phyloP scores from a whole-genome alignment of 768 basidiomycete genomes.

The Phaeolepiota aurea region DNA sequence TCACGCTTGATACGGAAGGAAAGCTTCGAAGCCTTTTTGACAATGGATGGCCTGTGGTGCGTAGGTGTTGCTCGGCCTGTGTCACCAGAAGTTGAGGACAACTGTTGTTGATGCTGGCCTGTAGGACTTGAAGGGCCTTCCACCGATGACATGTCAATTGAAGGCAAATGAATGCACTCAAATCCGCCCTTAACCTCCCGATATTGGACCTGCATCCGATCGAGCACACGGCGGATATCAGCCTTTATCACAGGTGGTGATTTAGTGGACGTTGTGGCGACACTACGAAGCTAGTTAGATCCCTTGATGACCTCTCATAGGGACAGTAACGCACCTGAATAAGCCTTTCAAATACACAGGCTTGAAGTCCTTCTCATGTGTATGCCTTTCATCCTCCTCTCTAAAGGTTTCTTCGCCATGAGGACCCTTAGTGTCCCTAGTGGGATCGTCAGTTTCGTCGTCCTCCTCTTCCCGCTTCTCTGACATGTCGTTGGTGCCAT shows the following conservation, averaged over 20 bases:
- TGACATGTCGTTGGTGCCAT: background rate
- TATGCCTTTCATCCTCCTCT: slow-evolving; percentile 41
- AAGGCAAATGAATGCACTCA: slow-evolving; percentile 93
- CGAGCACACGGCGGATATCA: slow-evolving; percentile 81
- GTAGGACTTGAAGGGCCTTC: slow-evolving; percentile 22
- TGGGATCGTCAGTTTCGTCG: slow-evolving; percentile 26
- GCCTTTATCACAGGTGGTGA: slow-evolving; percentile 68
- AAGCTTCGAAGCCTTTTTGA: slow-evolving; percentile 70
- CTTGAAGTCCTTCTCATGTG: slow-evolving; percentile 72
- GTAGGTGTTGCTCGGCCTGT: slow-evolving; percentile 25
- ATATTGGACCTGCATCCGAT: slow-evolving; percentile 93
- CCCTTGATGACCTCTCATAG: too few species aligned
- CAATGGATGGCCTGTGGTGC: slow-evolving; percentile 42
- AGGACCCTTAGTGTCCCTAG: slow-evolving; percentile 14
- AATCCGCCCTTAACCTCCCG: slow-evolving; percentile 86
- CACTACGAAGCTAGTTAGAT: too few species aligned
- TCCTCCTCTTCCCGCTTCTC: slow-evolving; percentile 30
- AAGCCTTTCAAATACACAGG: slow-evolving; percentile 94
- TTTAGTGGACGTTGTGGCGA: slow-evolving; percentile 93
- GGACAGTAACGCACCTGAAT: slow-evolving; percentile 72
- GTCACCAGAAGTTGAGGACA: slow-evolving; percentile 37
- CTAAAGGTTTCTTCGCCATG: slow-evolving; percentile 32
- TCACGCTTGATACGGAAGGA: slow-evolving; percentile 60
- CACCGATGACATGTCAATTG: slow-evolving; percentile 83
- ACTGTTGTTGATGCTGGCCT: slow-evolving; percentile 25